Evolutionary conservation across 2,329 filamentous ascomycete genomes (phyloP).

Genomic region (Hypoxylon sp.): DNA sequence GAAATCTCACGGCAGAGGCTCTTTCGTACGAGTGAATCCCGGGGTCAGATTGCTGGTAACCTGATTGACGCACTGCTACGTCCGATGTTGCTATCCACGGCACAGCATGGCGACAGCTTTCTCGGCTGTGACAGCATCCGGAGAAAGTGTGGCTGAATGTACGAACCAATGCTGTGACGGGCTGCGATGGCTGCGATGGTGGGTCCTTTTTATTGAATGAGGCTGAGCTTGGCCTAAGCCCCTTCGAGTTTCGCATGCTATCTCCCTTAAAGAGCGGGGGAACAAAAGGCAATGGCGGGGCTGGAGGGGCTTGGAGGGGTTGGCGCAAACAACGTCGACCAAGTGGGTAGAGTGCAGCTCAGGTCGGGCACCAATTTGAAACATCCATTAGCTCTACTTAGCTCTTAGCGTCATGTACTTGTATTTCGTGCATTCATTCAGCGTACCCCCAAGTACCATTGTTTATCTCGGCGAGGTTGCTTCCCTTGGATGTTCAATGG

Average conservation of each 20-base stretch:
- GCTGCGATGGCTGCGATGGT: not conserved
- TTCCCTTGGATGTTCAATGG: too few relatives aligned
- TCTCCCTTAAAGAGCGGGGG: slow-evolving; percentile 18
- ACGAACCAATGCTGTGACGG: too few relatives aligned
- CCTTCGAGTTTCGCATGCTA: slow-evolving; percentile 12
- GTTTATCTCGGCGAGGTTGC: slow-evolving; percentile 15
- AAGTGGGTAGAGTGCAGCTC: slow-evolving; percentile 17
- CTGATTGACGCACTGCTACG: not conserved
- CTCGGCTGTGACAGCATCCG: not conserved
- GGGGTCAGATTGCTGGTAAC: not conserved
- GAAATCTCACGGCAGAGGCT: slow-evolving; percentile 10
- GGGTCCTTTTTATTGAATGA: slow-evolving; percentile 17
- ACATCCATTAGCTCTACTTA: slow-evolving; percentile 21
- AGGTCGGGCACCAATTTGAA: slow-evolving; percentile 41
- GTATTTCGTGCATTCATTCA: not conserved
- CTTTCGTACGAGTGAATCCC: slow-evolving; percentile 6
- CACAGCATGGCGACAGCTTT: not conserved
- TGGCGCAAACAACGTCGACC: slow-evolving; percentile 18
- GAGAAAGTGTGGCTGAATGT: slow-evolving; percentile 26
- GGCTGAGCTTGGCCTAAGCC: slow-evolving; percentile 41
- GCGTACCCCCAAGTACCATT: slow-evolving; percentile 10
- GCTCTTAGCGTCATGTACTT: slow-evolving; percentile 25
- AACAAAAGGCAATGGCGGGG: slow-evolving; percentile 30
- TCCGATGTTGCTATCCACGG: too few relatives aligned
- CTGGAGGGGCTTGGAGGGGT: slow-evolving; percentile 34